Base-by-base conservation (phyloP, 495 filamentous ascomycete species). In the Penicillium herquei region DNA sequence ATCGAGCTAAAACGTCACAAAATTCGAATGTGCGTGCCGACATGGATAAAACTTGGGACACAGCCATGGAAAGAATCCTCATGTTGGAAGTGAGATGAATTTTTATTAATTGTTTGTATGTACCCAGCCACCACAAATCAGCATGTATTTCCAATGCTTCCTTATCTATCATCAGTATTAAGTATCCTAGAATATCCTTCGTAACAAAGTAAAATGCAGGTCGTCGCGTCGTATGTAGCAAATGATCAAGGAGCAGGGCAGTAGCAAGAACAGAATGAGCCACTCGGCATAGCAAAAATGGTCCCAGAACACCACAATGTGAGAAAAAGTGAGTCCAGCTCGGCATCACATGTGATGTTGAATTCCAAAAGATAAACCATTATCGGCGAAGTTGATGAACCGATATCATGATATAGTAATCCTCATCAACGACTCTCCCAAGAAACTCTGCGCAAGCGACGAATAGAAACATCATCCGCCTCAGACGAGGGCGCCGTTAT, bases 381-480 rank as follows among this genome's bases (percentile, higher is more conserved):
- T 1, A 51, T 41, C 40, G 30, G 18, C 5, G 31, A 40, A 10
- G 11, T 21, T 13, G 40, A 43, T 8, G 14, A 8, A 46, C 18
- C 17, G 43, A 30, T 26, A 17, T 6, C 16, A 18, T 10, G 30
- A 49, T 49, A 51, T 31, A 30, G 31, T 26, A 6, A 51, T 33
- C 32, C 11, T 40, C n/a, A 32, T 66, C 47, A 70, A 12, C 55
- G 59, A 21, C 68, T 74, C 53, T 71, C 70, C 71, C 69, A 75
- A 7, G 69, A 71, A 40, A 57, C 51, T 57, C 70, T 66, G 8
- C 69, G 54, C 18, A 58, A 61, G 33, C 59, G 69, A 48, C 62
- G 61, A 42, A 65, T 61, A 11, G 64, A 64, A 18, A 52, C 56
- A n/a, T 63, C 61, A 51, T 65, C 64, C 13, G 56, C 65, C 13